Conservation (phyloP, 2,329 filamentous ascomycete species). For the Stagonosporopsis cucurbitacearum region DNA sequence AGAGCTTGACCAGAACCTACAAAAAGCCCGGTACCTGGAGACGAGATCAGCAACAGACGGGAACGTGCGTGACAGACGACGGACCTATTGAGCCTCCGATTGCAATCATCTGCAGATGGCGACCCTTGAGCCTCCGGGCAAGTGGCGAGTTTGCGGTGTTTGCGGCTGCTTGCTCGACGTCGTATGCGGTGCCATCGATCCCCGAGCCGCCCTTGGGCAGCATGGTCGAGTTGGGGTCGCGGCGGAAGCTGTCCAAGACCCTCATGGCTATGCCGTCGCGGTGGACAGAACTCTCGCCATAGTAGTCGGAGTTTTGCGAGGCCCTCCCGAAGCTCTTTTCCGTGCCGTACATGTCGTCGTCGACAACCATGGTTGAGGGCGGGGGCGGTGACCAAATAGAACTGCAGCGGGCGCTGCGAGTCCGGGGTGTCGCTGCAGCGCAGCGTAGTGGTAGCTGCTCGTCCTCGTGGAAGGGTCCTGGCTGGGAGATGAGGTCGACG, state of each 20-base stretch:
- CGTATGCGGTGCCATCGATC: slow-evolving; percentile 63
- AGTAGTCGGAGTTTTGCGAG: slow-evolving; percentile 46
- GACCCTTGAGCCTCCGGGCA: slow-evolving; percentile 61
- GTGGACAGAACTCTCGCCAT: slow-evolving; percentile 47
- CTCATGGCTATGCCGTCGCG: slow-evolving; percentile 47
- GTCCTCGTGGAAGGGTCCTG: slow-evolving; percentile 9
- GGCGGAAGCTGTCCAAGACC: slow-evolving; percentile 52
- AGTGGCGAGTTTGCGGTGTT: slow-evolving; percentile 76
- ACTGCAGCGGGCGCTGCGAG: slow-evolving; percentile 30
- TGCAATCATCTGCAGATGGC: slow-evolving; percentile 69
- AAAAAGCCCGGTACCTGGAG: slow-evolving; percentile 69
- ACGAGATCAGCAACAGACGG: slow-evolving; percentile 23
- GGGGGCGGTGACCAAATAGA: slow-evolving; percentile 8
- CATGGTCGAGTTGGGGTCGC: slow-evolving; percentile 51
- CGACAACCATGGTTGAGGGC: slow-evolving; percentile 33
- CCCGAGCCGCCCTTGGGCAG: slow-evolving; percentile 56
- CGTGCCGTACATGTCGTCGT: slow-evolving; percentile 47
- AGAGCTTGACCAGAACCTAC: slow-evolving; percentile 69
- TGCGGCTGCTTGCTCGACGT: slow-evolving; percentile 67
- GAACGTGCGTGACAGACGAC: slow-evolving; percentile 12
- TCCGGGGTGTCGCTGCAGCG: slow-evolving; percentile 26
- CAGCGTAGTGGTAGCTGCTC: slow-evolving; percentile 9
- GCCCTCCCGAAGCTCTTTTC: slow-evolving; percentile 49
- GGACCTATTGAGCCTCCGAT: slow-evolving; percentile 79
- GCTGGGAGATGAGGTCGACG: slow-evolving; percentile 8